Percentiles rank a stretch among this genome's conserved stretches.
phyloP scores from a whole-genome alignment of 148 eudicot genomes.

The Chenopodium album region DNA sequence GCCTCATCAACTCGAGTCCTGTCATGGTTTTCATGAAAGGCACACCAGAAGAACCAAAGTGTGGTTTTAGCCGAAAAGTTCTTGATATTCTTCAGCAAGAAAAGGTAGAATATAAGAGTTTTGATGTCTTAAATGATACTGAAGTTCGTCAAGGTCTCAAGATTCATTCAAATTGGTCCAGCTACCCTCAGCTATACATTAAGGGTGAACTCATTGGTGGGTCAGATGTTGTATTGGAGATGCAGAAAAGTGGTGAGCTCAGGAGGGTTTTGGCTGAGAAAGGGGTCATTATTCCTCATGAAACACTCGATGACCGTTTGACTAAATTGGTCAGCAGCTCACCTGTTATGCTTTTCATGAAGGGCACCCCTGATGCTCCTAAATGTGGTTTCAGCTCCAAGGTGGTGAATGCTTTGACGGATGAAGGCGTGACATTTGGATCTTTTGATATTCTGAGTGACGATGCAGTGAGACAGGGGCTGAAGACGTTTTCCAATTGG shows the following conservation, averaged over 20 bases:
- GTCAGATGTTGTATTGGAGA: conserved; percentile 88
- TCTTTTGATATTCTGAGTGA: conserved; percentile 82
- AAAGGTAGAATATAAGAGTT: conserved; percentile 58
- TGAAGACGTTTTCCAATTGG: conserved; percentile 91
- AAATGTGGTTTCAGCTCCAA: conserved; percentile 92
- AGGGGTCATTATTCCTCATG: conserved; percentile 36
- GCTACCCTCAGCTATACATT: conserved; percentile 95
- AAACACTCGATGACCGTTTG: conserved; percentile 57
- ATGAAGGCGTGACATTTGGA: conserved; percentile 72
- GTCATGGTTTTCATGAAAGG: conserved; percentile 97
- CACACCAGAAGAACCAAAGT: conserved; percentile 76
- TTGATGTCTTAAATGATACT: conserved; percentile 76
- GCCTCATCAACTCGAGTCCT: conserved; percentile 57
- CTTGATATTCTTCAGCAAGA: conserved; percentile 83
- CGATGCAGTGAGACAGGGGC: conserved; percentile 77
- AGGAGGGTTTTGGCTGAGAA: conserved; percentile 55
- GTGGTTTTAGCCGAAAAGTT: conserved; percentile 94
- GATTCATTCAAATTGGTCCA: conserved; percentile 94
- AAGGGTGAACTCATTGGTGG: conserved; percentile 95
- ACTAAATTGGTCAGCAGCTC: conserved; percentile 56
- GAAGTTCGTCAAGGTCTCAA: conserved; percentile 96
- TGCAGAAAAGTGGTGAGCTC: conserved; percentile 97
- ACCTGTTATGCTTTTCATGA: conserved; percentile 84
- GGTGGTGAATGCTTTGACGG: conserved; percentile 77
- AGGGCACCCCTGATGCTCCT: conserved; percentile 87